phyloP scores from a whole-genome alignment of 768 basidiomycete genomes.

The Nidularia pulvinata region DNA sequence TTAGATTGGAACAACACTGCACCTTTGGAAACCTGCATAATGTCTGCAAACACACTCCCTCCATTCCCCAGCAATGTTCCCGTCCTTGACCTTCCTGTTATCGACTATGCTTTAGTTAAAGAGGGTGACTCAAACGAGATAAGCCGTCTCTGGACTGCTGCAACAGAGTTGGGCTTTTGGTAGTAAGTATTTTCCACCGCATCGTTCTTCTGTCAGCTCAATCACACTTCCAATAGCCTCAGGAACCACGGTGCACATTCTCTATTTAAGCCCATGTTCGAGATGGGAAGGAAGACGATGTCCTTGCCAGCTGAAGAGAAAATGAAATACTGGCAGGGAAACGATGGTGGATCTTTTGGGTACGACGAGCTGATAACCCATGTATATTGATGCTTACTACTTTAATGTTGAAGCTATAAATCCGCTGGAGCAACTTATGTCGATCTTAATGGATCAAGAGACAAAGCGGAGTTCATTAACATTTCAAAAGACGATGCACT shows the following conservation, averaged over 20 bases:
- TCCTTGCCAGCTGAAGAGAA: conserved; percentile 50
- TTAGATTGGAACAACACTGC: too few relatives aligned
- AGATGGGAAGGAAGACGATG: conserved; percentile 49
- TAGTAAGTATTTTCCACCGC: conserved; percentile 36
- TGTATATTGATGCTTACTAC: conserved; percentile 6
- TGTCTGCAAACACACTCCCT: conserved; percentile 10
- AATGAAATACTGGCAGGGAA: conserved; percentile 52
- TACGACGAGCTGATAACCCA: conserved; percentile 8
- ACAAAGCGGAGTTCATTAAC: conserved; percentile 61
- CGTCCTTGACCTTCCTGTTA: conserved; percentile 47
- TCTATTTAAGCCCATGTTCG: conserved; percentile 47
- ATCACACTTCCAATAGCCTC: conserved; percentile 25
- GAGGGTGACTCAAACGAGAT: conserved; percentile 37
- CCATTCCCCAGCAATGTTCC: conserved; percentile 49
- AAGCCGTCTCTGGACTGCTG: conserved; percentile 48
- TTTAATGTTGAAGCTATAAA: conserved; percentile 41
- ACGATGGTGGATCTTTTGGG: conserved; percentile 34
- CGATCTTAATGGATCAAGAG: conserved; percentile 53
- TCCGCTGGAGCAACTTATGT: conserved; percentile 54
- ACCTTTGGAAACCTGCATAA: neutral
- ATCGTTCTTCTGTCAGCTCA: neutral
- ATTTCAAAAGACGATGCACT: conserved; percentile 65
- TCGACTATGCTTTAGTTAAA: conserved; percentile 47
- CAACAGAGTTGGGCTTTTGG: conserved; percentile 58
- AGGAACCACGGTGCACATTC: conserved; percentile 49